Conservation (phyloP, 192 early-diverging fungal genomes). For the Linderina pennispora region DNA sequence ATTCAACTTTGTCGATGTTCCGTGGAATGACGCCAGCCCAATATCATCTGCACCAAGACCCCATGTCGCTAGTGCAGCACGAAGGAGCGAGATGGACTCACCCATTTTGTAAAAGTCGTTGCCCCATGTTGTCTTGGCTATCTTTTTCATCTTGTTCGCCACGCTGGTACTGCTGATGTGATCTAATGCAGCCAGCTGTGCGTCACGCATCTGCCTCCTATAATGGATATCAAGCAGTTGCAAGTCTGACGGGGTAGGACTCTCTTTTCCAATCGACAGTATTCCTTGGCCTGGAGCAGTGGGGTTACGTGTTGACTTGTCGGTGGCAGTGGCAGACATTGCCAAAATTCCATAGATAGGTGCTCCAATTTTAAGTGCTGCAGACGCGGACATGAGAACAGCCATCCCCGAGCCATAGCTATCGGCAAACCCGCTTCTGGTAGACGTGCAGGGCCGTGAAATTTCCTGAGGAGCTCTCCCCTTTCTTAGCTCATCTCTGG, state of each 20-base stretch:
- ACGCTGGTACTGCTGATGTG: no score
- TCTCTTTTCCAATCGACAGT: constrained; percentile 77
- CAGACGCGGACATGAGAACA: constrained; percentile 74
- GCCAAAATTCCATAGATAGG: constrained; percentile 84
- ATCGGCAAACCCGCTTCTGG: constrained; percentile 86
- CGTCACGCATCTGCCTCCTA: constrained; percentile 63
- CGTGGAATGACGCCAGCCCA: background rate
- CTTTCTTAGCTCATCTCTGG: constrained; percentile 70
- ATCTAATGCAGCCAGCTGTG: constrained; percentile 1
- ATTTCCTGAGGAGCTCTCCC: constrained; percentile 83
- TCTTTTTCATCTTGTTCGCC: background rate
- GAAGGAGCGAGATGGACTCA: constrained; percentile 64
- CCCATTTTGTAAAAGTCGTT: constrained; percentile 74
- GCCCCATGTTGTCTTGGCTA: constrained; percentile 47
- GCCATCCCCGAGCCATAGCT: constrained; percentile 79
- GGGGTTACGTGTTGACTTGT: constrained; percentile 83
- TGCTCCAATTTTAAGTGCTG: constrained; percentile 81
- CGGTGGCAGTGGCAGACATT: constrained; percentile 76
- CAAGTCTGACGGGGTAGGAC: constrained; percentile 47
- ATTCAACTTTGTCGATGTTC: background rate
- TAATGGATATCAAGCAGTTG: constrained; percentile 77
- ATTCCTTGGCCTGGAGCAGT: constrained; percentile 89
- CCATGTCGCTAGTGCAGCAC: background rate
- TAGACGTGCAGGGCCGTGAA: constrained; percentile 80
- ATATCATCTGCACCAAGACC: background rate